phyloP scores from a whole-genome alignment of 768 basidiomycete species.

The Heimioporus sp. region DNA sequence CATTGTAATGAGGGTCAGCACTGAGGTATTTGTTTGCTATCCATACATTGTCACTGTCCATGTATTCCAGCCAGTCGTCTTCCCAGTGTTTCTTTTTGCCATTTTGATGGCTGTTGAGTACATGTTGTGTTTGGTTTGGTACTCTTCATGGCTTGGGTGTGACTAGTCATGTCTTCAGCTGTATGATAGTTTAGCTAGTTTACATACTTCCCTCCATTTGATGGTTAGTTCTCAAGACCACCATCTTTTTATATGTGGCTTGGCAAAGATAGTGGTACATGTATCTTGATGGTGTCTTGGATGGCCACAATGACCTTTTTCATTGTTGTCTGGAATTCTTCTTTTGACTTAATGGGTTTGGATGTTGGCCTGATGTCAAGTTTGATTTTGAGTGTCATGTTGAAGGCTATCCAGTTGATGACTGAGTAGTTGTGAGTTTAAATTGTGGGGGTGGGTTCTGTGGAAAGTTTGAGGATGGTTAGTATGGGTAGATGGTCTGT shows the following conservation, averaged over 20 bases:
- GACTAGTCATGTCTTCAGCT: constrained; percentile 12
- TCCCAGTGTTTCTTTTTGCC: neutral
- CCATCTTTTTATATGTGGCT: constrained; percentile 31
- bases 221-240: constrained; percentile 23
- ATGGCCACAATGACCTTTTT: constrained; percentile 13
- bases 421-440: constrained; percentile 2
- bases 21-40: neutral
- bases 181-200: constrained; percentile 10
- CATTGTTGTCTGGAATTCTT: constrained; percentile 7
- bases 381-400: neutral
- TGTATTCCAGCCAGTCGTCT: neutral
- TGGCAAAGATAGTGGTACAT: constrained; percentile 17
- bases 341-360: neutral
- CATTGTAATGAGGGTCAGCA: neutral
- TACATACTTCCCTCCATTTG: no score
- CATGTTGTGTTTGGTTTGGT: neutral
- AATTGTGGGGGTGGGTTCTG: accelerated
- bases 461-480: neutral
- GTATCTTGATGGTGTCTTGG: constrained; percentile 8
- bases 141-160: neutral
- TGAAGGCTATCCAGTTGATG: constrained; percentile 8
- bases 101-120: no score
- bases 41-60: neutral
- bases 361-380: neutral
- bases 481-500: constrained; percentile 19